These are phyloP conservation scores for Plasmodium blacklocki DNA, from an alignment of 169 alveolate species.

Conservation along the genomic window DNA sequence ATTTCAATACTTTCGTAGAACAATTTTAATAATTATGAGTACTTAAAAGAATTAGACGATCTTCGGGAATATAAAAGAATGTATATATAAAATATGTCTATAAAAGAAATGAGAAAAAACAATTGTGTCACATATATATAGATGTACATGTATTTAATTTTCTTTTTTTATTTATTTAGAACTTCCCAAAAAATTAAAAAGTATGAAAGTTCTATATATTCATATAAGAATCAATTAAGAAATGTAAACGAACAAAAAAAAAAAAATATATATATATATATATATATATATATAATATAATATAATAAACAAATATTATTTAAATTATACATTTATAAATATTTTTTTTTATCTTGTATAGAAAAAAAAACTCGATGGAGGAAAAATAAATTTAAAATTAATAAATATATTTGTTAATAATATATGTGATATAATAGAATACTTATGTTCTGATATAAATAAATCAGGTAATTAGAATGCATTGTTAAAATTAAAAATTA, in stretches of 20 bases:
- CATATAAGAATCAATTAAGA: constrained; percentile 63
- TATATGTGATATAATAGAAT: constrained; percentile 60
- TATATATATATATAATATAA: too few relatives aligned
- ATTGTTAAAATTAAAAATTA: constrained; percentile 7
- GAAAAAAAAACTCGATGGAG: constrained; percentile 6
- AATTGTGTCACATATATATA: neutral
- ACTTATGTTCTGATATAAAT: constrained; percentile 29
- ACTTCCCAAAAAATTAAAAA: constrained; percentile 37
- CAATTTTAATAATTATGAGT: constrained; percentile 34
- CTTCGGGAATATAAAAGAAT: constrained; percentile 66
- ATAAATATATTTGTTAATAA: constrained; percentile 56
- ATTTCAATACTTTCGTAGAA: constrained; percentile 11
- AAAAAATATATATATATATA: neutral
- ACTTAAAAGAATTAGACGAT: constrained; percentile 44
- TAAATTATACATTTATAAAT: constrained; percentile 4
- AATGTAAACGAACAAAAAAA: constrained; percentile 45
- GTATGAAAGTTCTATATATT: constrained; percentile 44
- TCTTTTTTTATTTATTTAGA: constrained; percentile 18
- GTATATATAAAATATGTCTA: constrained; percentile 36
- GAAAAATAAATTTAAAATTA: constrained; percentile 37
- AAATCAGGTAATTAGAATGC: constrained; percentile 37
- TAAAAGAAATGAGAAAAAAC: constrained; percentile 11
- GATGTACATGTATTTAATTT: neutral
- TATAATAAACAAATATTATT: neutral
- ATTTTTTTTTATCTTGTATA: neutral